Conservation (phyloP, 306 rosid species). For the Chamaecrista fasciculata region DNA sequence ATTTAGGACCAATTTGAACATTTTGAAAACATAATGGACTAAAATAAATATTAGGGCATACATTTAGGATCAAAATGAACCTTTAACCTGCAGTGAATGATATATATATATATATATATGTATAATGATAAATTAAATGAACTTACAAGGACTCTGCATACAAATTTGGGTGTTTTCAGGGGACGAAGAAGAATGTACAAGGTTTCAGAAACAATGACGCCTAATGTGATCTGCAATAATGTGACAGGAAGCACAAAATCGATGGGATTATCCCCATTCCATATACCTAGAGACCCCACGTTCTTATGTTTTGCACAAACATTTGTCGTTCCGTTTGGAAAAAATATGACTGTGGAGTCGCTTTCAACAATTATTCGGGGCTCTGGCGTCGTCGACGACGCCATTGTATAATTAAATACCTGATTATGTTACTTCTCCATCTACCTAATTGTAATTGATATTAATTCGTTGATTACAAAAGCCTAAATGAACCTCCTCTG, state of each 20-base stretch:
- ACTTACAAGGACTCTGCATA: slow-evolving; percentile 44
- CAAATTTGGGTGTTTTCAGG: slow-evolving; percentile 44
- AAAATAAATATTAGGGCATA: no score
- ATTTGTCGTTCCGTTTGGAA: neutral
- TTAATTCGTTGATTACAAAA: no score
- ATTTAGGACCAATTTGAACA: no score
- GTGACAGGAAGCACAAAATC: slow-evolving; percentile 31
- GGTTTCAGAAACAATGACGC: neutral
- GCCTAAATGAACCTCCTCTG: no score
- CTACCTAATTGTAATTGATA: no score
- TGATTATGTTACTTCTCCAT: neutral
- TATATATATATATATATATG: no score
- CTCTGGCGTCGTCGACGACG: no score
- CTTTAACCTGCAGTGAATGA: no score
- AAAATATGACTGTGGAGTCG: neutral
- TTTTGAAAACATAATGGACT: no score
- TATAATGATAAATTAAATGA: neutral
- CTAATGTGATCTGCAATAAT: slow-evolving; percentile 28
- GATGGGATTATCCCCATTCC: slow-evolving; percentile 46
- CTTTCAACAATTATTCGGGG: neutral
- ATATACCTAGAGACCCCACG: slow-evolving; percentile 36
- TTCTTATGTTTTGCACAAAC: slow-evolving; percentile 20
- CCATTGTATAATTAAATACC: neutral
- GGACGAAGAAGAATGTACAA: slow-evolving; percentile 42
- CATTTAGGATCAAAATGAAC: no score